These are phyloP conservation scores for Cadophora sp. DNA, from an alignment of 2,329 filamentous ascomycete genomes.

Conservation along the genomic window DNA sequence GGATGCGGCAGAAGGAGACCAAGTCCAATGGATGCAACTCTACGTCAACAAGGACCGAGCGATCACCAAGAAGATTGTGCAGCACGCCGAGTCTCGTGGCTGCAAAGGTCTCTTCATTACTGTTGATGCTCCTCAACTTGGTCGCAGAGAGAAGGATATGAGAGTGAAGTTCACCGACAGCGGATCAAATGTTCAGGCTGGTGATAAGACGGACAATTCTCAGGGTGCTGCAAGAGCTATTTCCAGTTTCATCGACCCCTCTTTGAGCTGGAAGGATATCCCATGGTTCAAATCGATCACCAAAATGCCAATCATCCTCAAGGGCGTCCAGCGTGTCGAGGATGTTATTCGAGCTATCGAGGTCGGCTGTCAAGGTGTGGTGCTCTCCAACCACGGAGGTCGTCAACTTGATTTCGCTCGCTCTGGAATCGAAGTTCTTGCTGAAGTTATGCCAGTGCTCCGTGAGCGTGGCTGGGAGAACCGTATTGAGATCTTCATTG, in stretches of 20 bases:
- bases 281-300: slow-evolving; percentile 93
- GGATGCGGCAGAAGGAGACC: slow-evolving; percentile 79
- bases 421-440: slow-evolving; percentile 87
- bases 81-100: slow-evolving; percentile 89
- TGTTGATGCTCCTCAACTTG: slow-evolving; percentile 94
- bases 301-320: slow-evolving; percentile 92
- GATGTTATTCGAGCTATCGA: slow-evolving; percentile 91
- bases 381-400: slow-evolving; percentile 95
- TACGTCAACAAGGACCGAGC: slow-evolving; percentile 93
- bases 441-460: slow-evolving; percentile 90
- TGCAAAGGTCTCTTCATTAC: slow-evolving; percentile 98
- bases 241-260: slow-evolving; percentile 94
- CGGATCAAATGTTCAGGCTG: slow-evolving; percentile 82
- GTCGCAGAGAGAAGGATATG: slow-evolving; percentile 97
- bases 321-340: slow-evolving; percentile 95
- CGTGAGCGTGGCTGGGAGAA: slow-evolving; percentile 75
- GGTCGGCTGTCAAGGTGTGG: slow-evolving; percentile 83
- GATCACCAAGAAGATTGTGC: slow-evolving; percentile 88
- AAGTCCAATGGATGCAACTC: slow-evolving; percentile 95
- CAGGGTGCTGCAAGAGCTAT: slow-evolving; percentile 96
- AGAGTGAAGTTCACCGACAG: slow-evolving; percentile 86
- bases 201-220: slow-evolving; percentile 78
- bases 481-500: slow-evolving; percentile 86
- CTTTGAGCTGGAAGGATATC: slow-evolving; percentile 92
- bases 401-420: slow-evolving; percentile 92